Percentiles rank a stretch among this genome's conserved stretches.
Evolutionary conservation across 2,329 filamentous ascomycete species (phyloP).

Genomic region (Ophiocordyceps camponoti-saundersi): DNA sequence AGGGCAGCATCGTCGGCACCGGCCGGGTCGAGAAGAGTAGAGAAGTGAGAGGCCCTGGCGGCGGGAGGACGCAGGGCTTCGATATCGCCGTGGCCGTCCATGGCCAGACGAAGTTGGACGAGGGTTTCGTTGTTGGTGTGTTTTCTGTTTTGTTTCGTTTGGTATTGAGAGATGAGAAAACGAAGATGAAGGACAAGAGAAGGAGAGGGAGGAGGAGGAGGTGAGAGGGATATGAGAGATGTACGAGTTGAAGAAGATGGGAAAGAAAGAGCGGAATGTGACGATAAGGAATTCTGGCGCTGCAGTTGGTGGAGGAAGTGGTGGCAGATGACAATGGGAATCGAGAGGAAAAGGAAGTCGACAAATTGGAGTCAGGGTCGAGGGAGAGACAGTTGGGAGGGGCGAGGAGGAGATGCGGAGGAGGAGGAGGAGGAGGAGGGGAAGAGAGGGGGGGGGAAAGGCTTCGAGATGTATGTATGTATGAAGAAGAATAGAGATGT

Average conservation of each 20-base stretch:
- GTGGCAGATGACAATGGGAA: neutral
- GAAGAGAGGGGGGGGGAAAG: neutral
- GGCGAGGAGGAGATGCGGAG: neutral
- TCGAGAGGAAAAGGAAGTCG: neutral
- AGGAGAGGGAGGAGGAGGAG: too few species aligned
- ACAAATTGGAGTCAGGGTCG: neutral
- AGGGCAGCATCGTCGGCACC: conserved; percentile 40
- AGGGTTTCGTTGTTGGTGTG: too few species aligned
- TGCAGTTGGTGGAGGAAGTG: neutral
- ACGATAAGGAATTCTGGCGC: neutral
- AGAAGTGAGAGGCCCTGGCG: conserved; percentile 25
- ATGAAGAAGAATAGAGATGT: neutral
- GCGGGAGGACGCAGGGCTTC: conserved; percentile 20
- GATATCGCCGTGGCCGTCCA: conserved; percentile 12
- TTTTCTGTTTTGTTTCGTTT: too few species aligned
- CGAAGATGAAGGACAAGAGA: too few species aligned
- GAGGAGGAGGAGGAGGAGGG: neutral
- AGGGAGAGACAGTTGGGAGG: neutral
- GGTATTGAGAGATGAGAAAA: too few species aligned
- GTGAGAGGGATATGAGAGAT: too few species aligned
- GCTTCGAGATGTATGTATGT: neutral
- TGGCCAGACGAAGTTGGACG: neutral
- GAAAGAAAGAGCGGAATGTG: too few species aligned
- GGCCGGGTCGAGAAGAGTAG: conserved; percentile 38
- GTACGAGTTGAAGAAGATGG: too few species aligned